Percentiles rank a stretch among this genome's conserved stretches.
Conservation (phyloP, 2,329 filamentous ascomycete species). For the Thyridium curvatum region DNA sequence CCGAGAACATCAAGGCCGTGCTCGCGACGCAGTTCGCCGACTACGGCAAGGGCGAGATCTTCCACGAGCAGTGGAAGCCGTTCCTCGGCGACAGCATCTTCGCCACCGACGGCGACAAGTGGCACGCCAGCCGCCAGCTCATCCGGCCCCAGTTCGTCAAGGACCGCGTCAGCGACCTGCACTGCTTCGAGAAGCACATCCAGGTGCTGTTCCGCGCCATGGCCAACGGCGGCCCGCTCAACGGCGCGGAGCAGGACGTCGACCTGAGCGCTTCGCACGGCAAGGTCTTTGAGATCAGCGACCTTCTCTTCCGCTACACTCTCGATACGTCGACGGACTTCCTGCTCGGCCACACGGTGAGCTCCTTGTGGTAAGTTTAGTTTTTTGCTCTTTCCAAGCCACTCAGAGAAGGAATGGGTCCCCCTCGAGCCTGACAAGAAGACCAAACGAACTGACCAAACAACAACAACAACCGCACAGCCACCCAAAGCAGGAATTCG, state of each 20-base stretch:
- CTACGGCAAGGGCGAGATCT: constrained; percentile 73
- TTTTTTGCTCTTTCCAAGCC: not conserved
- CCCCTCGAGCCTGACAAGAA: constrained; percentile 5
- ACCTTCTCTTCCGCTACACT: constrained; percentile 79
- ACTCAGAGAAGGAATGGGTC: no score
- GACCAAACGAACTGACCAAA: no score
- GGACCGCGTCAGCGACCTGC: constrained; percentile 75
- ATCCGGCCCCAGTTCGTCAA: constrained; percentile 83
- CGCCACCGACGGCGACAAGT: constrained; percentile 70
- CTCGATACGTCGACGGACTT: constrained; percentile 85
- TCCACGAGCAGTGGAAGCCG: constrained; percentile 68
- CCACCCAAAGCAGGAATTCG: constrained; percentile 60
- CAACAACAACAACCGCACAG: constrained; percentile 17
- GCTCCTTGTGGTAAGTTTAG: constrained; percentile 43
- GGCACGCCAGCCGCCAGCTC: constrained; percentile 76
- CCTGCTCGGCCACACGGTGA: constrained; percentile 70
- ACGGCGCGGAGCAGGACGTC: constrained; percentile 57
- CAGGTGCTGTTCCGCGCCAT: constrained; percentile 66
- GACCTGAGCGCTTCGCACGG: constrained; percentile 57
- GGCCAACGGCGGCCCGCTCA: constrained; percentile 47
- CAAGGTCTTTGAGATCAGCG: constrained; percentile 60
- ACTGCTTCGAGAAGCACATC: constrained; percentile 75
- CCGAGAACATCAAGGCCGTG: constrained; percentile 86
- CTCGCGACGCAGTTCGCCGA: constrained; percentile 82
- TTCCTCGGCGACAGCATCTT: constrained; percentile 75